Base-by-base conservation (phyloP, 192 early-diverging fungal species). In the Backusella circina region DNA sequence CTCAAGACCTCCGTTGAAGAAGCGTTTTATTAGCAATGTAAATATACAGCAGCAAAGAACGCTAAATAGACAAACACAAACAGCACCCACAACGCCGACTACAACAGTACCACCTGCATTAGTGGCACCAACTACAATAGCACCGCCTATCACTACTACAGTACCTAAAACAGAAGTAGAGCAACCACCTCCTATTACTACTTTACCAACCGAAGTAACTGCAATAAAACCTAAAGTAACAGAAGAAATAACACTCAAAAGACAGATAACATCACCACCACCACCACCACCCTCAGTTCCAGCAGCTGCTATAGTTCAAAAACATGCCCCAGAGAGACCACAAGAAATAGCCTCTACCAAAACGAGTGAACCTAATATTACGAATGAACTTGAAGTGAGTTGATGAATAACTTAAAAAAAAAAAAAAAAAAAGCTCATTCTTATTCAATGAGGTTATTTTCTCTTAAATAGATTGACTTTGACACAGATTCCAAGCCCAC, bases 1-100 rank as follows among this genome's bases (percentile, higher is more conserved):
- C 30, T 41, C 73, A 13, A 74, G 61, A 44, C 73, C 73, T 44
- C 73, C 73, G 2, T 65, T 74, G 36, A 74, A 74, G 61, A 74
- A 74, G 12, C 32, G 73, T 44, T 74, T 74, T 32, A 74, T 64
- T 28, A 74, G 64, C 5, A 44, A 28, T 9, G 28, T 70, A n/a
- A 70, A 74, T 67, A 37, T 65, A 74, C 61, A 74, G 10, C 54
- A 54, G 8, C 37, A 68, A 9, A 37, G 67, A 21, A 68, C 37
- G 10, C 6, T 35, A 35, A 68, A 18, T 21, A 15, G 69, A 23
- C 30, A 28, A 37, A 5, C 69, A 18, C 23, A 37, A 26, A 10
- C 69, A 21, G 2, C 68, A 35, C 65, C 28, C 8, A 33, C 65
- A n/a, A 21, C 57, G 21, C 30, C 30, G 2, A 16, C 10, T n/a